Conservation (phyloP, 2,329 filamentous ascomycete species). For the Akanthomyces dipterigenus region DNA sequence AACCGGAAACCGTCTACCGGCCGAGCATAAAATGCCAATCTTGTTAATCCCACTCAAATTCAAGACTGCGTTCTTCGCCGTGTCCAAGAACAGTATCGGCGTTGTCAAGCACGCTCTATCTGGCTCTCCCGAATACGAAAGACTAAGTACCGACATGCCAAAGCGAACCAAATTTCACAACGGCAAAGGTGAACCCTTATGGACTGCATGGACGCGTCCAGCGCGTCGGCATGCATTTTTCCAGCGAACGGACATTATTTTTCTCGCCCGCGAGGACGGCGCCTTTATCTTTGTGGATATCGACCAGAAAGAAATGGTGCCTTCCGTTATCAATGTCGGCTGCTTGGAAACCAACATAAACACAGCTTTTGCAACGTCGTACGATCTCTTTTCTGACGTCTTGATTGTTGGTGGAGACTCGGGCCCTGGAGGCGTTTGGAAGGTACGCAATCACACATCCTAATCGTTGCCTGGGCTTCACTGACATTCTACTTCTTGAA, state of each 20-base stretch:
- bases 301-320: slow-evolving; percentile 47
- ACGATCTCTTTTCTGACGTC: slow-evolving; percentile 64
- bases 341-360: slow-evolving; percentile 67
- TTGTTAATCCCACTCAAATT: slow-evolving; percentile 67
- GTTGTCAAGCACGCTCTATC: slow-evolving; percentile 50
- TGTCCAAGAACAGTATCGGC: slow-evolving; percentile 54
- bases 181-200: slow-evolving; percentile 50
- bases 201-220: slow-evolving; percentile 80
- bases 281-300: slow-evolving; percentile 67
- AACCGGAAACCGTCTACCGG: slow-evolving; percentile 42
- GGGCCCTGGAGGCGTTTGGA: slow-evolving; percentile 70
- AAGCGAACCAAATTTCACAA: slow-evolving; percentile 39
- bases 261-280: slow-evolving; percentile 84
- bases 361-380: slow-evolving; percentile 73
- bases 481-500: background rate
- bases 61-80: slow-evolving; percentile 61
- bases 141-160: slow-evolving; percentile 35
- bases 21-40: slow-evolving; percentile 53
- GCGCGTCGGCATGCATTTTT: slow-evolving; percentile 58
- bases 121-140: slow-evolving; percentile 41
- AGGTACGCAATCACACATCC: slow-evolving; percentile 41
- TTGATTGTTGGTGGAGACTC: slow-evolving; percentile 72
- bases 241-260: slow-evolving; percentile 67
- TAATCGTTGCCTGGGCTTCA: slow-evolving; percentile 3
- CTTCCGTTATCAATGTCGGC: slow-evolving; percentile 53